Evolutionary conservation across 2,329 filamentous ascomycete species (phyloP).

Genomic region (Aspergillus udagawae): DNA sequence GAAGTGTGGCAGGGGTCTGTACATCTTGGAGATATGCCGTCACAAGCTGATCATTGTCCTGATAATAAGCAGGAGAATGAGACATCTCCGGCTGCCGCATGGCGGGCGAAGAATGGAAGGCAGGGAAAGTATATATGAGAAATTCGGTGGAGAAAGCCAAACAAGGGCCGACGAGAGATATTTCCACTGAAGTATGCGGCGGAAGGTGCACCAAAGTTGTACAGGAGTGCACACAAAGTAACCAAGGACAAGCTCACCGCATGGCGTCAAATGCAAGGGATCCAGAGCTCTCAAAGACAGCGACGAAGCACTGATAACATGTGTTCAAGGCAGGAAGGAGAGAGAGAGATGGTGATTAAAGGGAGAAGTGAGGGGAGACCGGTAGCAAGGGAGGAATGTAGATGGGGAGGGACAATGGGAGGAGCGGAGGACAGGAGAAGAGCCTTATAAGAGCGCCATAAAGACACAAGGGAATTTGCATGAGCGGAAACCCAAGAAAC

Average conservation of each 20-base stretch:
- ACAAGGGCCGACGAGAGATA: conserved; percentile 14
- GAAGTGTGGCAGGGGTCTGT: conserved; percentile 16
- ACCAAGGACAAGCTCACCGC: conserved; percentile 19
- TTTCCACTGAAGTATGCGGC: conserved; percentile 15
- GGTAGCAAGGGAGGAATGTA: not conserved
- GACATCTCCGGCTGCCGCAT: conserved; percentile 35
- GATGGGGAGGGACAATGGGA: not conserved
- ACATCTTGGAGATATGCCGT: conserved; percentile 17
- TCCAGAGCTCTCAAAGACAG: not conserved
- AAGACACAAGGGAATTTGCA: conserved; percentile 12
- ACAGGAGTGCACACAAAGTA: conserved; percentile 18
- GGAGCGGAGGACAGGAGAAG: conserved; percentile 9
- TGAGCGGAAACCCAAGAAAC: conserved; percentile 20
- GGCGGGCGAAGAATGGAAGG: conserved; percentile 12
- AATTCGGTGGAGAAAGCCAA: conserved; percentile 14
- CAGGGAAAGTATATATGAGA: conserved; percentile 5
- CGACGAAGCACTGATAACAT: not conserved
- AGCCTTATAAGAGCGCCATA: conserved; percentile 19
- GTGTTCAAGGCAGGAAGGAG: conserved; percentile 7
- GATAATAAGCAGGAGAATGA: conserved; percentile 33
- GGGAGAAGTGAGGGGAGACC: not conserved
- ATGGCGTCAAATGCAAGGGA: conserved; percentile 21
- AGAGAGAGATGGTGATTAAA: conserved; percentile 1
- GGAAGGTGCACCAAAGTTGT: conserved; percentile 16
- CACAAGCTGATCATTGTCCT: conserved; percentile 24